Percentiles rank a stretch among this genome's conserved stretches.
These are phyloP conservation scores for Cryoendolithus antarcticus DNA, from an alignment of 2,329 filamentous ascomycete species.

Conservation along the genomic window DNA sequence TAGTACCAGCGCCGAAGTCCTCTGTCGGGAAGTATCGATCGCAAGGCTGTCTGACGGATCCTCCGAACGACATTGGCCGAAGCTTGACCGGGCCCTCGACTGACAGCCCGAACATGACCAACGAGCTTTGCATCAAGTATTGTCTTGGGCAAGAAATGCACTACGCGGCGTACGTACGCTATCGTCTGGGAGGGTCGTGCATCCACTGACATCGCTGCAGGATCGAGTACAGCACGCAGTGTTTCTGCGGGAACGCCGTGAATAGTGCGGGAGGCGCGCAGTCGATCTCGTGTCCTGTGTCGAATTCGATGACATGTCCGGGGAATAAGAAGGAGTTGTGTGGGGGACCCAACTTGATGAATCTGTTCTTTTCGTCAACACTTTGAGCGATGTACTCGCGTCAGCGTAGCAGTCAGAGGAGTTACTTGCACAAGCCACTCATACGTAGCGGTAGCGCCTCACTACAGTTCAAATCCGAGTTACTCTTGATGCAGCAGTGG, in stretches of 20 bases:
- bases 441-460: too few species aligned
- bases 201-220: background rate
- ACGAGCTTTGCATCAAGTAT: constrained; percentile 18
- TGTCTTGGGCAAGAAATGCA: constrained; percentile 17
- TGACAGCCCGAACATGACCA: constrained; percentile 12
- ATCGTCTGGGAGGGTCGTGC: constrained; percentile 4
- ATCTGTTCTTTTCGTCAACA: constrained; percentile 19
- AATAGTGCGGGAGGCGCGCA: constrained; percentile 9
- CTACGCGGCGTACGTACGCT: constrained; percentile 17
- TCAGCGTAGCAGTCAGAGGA: too few species aligned
- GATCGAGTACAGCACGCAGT: constrained; percentile 12
- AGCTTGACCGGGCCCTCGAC: constrained; percentile 10
- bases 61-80: constrained; percentile 8
- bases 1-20: constrained; percentile 9
- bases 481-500: too few species aligned
- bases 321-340: constrained; percentile 19
- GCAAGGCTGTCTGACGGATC: constrained; percentile 16
- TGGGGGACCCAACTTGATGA: constrained; percentile 19
- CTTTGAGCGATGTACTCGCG: constrained; percentile 13
- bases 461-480: too few species aligned
- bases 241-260: constrained; percentile 18
- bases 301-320: constrained; percentile 15
- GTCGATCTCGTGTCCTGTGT: constrained; percentile 9
- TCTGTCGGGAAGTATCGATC: constrained; percentile 14
- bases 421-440: too few species aligned